Conservation (phyloP, 2,329 filamentous ascomycete species). For the Alternaria metachromatica region DNA sequence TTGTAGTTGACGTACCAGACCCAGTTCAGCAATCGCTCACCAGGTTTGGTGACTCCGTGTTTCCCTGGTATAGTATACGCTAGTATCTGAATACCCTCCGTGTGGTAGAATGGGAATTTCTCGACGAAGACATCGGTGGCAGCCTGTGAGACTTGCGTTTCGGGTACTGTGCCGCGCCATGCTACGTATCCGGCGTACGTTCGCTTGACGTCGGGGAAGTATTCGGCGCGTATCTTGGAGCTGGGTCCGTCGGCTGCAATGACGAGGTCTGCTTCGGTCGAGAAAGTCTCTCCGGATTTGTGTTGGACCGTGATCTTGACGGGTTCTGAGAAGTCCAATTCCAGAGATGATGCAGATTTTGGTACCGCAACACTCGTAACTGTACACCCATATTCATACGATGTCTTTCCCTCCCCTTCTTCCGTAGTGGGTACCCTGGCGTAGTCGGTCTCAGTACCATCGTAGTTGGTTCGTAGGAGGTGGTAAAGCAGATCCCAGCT, state of each 20-base stretch:
- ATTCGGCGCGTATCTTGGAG: slow-evolving; percentile 26
- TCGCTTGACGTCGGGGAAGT: slow-evolving; percentile 23
- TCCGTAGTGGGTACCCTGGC: slow-evolving; percentile 16
- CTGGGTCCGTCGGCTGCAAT: slow-evolving; percentile 36
- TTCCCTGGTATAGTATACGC: slow-evolving; percentile 53
- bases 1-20: slow-evolving; percentile 55
- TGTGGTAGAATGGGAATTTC: slow-evolving; percentile 29
- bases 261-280: slow-evolving; percentile 22
- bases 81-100: slow-evolving; percentile 22
- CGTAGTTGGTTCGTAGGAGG: slow-evolving; percentile 33
- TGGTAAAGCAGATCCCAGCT: slow-evolving; percentile 41
- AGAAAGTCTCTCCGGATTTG: slow-evolving; percentile 9
- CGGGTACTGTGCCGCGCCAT: slow-evolving; percentile 36
- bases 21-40: slow-evolving; percentile 54
- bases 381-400: slow-evolving; percentile 28
- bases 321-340: slow-evolving; percentile 2
- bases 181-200: slow-evolving; percentile 37
- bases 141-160: slow-evolving; percentile 19
- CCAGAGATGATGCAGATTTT: not conserved
- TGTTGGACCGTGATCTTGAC: slow-evolving; percentile 16
- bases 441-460: slow-evolving; percentile 31
- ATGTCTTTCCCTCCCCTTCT: slow-evolving; percentile 16
- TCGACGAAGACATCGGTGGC: slow-evolving; percentile 23
- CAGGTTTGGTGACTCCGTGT: slow-evolving; percentile 45
- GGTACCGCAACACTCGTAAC: slow-evolving; percentile 18